Evolutionary conservation across 768 basidiomycete genomes (phyloP).

Genomic region (Leucocoprinus leucothites): DNA sequence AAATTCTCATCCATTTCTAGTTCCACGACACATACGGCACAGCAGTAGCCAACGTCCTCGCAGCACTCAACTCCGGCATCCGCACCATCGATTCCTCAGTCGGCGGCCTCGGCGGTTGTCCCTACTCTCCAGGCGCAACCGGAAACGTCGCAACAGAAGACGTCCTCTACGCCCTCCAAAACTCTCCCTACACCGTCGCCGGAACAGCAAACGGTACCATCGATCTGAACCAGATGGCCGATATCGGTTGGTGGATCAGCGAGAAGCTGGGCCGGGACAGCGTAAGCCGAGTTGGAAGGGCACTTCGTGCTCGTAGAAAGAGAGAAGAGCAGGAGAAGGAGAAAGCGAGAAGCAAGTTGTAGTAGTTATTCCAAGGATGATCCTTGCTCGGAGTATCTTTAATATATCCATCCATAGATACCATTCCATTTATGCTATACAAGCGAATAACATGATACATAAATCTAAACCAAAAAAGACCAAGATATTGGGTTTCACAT

Average conservation of each 20-base stretch:
- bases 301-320: conserved; percentile 51
- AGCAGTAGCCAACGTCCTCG: conserved; percentile 71
- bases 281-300: conserved; percentile 75
- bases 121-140: conserved; percentile 93
- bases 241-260: conserved; percentile 84
- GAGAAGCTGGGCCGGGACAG: conserved; percentile 61
- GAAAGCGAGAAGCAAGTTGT: conserved; percentile 13
- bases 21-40: conserved; percentile 92
- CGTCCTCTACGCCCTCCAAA: conserved; percentile 78
- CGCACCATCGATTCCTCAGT: conserved; percentile 82
- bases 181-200: conserved; percentile 52
- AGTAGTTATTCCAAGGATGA: not conserved
- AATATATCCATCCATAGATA: conserved; percentile 7
- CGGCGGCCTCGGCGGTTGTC: conserved; percentile 92
- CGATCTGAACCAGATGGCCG: conserved; percentile 66
- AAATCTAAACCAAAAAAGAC: no score
- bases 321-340: conserved; percentile 24
- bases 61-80: conserved; percentile 70
- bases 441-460: no score
- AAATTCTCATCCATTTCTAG: no score
- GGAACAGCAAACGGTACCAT: conserved; percentile 41
- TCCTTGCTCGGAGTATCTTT: not conserved
- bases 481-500: no score
- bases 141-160: conserved; percentile 96
- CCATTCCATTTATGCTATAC: not conserved